Conservation (phyloP, 1,284 basidiomycete species). For the Irpex rosettiformis region DNA sequence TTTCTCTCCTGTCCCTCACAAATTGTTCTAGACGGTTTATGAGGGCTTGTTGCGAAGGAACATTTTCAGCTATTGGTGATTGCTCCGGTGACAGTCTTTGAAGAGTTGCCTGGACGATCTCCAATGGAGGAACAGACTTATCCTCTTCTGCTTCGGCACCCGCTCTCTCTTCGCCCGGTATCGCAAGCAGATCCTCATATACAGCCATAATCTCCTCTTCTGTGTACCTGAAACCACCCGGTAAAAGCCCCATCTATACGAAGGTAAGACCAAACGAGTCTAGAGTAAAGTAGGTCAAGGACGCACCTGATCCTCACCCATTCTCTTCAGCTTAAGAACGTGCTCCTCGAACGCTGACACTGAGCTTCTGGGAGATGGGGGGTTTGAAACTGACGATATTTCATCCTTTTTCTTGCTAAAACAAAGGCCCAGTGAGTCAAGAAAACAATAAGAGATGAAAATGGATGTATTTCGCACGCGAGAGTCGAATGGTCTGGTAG, state of each 20-base stretch:
- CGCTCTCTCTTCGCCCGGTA: constrained; percentile 32
- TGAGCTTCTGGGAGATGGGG: background rate
- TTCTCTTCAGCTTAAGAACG: constrained; percentile 2
- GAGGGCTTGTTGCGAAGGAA: background rate
- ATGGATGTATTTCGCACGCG: background rate
- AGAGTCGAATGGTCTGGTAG: background rate
- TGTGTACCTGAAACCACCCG: constrained; percentile 28
- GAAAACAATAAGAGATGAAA: background rate
- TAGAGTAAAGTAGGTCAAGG: background rate
- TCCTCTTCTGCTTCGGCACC: constrained; percentile 19
- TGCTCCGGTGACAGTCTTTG: background rate
- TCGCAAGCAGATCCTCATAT: constrained; percentile 52
- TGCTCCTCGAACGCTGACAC: background rate
- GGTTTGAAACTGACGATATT: background rate
- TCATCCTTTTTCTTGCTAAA: background rate
- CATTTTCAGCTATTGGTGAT: too few relatives aligned
- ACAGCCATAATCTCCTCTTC: constrained; percentile 47
- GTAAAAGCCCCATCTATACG: background rate
- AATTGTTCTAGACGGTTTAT: background rate
- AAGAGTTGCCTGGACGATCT: background rate
- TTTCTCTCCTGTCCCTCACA: background rate
- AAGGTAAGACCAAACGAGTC: background rate
- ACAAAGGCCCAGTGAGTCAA: background rate
- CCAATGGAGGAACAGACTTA: background rate
- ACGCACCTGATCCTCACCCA: background rate